These are phyloP conservation scores for Lichtheimia hyalospora DNA, from an alignment of 371 early-diverging fungal genomes.

Conservation along the genomic window DNA sequence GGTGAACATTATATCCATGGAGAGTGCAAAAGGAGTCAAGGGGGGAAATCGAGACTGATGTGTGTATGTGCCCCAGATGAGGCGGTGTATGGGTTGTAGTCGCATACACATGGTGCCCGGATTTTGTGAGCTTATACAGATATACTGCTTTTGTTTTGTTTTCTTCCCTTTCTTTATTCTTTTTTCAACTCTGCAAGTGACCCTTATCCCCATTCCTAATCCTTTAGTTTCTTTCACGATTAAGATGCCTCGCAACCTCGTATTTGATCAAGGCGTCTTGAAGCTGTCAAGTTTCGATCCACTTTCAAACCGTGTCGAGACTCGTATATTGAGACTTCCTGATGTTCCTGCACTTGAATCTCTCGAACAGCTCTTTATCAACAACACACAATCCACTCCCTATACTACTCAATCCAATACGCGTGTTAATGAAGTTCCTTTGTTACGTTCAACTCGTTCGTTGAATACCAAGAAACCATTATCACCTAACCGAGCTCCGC, in stretches of 20 bases:
- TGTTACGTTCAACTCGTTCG: slow-evolving; percentile 6
- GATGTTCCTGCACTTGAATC: slow-evolving; percentile 28
- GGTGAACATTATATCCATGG: background rate
- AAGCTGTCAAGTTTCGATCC: slow-evolving; percentile 32
- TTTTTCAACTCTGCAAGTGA: background rate
- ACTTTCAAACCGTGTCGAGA: slow-evolving; percentile 21
- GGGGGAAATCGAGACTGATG: background rate
- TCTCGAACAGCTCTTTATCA: slow-evolving; percentile 26
- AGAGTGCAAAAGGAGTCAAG: background rate
- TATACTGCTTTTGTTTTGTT: slow-evolving; percentile 4
- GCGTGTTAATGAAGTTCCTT: background rate
- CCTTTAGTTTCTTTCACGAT: slow-evolving; percentile 14
- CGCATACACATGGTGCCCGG: background rate
- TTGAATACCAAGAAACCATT: background rate
- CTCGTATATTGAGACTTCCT: slow-evolving; percentile 24
- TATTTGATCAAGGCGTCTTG: slow-evolving; percentile 35
- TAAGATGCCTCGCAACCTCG: slow-evolving; percentile 14
- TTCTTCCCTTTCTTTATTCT: slow-evolving; percentile 1
- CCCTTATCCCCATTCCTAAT: slow-evolving; percentile 8
- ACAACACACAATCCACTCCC: background rate
- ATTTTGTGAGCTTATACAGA: slow-evolving; percentile 4
- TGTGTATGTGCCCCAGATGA: slow-evolving; percentile 3
- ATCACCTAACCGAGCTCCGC: slow-evolving; percentile 7
- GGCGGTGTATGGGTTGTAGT: slow-evolving; percentile 1
- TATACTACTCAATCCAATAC: background rate